A percentile compares a stretch with the other conserved stretches of the same genome.
phyloP scores from a whole-genome alignment of 805 yeast species.

The Ogataea henricii region DNA sequence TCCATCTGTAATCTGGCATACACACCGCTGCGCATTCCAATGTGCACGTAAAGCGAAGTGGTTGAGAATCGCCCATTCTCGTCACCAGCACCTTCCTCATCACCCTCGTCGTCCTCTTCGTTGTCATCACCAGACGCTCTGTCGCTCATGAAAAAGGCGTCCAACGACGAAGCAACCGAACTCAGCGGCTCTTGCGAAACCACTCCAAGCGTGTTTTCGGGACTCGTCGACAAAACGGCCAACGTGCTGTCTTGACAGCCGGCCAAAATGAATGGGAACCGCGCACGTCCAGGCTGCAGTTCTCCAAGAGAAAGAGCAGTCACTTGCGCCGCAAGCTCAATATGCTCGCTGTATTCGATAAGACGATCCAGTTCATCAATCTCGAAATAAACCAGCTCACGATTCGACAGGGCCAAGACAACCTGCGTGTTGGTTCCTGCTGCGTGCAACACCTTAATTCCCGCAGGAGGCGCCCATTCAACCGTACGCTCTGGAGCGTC shows the following conservation, averaged over 20 bases:
- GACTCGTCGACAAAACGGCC: constrained; percentile 63
- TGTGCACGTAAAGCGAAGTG: constrained; percentile 50
- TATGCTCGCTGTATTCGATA: constrained; percentile 66
- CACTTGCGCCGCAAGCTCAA: constrained; percentile 54
- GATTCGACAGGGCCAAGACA: constrained; percentile 67
- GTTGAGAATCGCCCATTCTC: constrained; percentile 12
- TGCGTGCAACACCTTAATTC: constrained; percentile 61
- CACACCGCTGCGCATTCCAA: constrained; percentile 85
- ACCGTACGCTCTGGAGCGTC: constrained; percentile 36
- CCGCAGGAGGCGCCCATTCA: constrained; percentile 86
- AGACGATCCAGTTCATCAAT: constrained; percentile 64
- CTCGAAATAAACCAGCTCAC: constrained; percentile 83
- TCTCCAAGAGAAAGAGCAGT: constrained; percentile 53
- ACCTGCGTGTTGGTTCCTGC: constrained; percentile 69
- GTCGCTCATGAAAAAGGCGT: constrained; percentile 34
- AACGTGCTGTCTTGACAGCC: constrained; percentile 74
- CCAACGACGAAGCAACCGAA: constrained; percentile 36
- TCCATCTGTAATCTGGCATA: constrained; percentile 67
- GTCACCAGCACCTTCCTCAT: constrained; percentile 15
- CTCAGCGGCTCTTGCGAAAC: constrained; percentile 67
- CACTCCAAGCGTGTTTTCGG: constrained; percentile 58
- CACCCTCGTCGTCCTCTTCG: constrained; percentile 20
- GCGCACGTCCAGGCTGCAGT: constrained; percentile 45
- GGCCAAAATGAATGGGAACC: constrained; percentile 63
- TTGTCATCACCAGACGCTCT: constrained; percentile 5